Conservation (phyloP, 805 yeast species). For the Starmerella sp. region DNA sequence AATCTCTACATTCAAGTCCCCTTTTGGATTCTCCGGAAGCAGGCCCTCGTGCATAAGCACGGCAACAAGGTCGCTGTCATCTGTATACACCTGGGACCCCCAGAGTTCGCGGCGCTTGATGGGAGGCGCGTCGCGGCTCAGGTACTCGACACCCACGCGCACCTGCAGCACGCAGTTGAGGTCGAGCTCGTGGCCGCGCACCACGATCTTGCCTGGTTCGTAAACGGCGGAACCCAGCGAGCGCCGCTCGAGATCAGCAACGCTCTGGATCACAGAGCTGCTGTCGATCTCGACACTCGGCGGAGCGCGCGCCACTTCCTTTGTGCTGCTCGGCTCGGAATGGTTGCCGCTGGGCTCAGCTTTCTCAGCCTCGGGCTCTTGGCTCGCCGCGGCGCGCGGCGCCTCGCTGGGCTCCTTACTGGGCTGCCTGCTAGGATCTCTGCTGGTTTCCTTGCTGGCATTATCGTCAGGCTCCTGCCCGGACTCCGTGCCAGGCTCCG, state of each 20-base stretch:
- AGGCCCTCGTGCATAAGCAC: slow-evolving; percentile 68
- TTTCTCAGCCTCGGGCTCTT: not conserved
- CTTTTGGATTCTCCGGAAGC: slow-evolving; percentile 27
- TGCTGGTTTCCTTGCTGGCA: too few relatives aligned
- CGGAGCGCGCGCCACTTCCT: not conserved
- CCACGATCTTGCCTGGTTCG: slow-evolving; percentile 22
- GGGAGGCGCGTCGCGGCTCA: slow-evolving; percentile 26
- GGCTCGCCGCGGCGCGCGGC: not conserved
- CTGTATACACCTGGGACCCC: slow-evolving; percentile 92
- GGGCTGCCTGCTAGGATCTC: not conserved
- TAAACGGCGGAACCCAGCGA: slow-evolving; percentile 49
- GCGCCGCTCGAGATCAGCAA: slow-evolving; percentile 35
- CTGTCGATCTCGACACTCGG: slow-evolving; percentile 23
- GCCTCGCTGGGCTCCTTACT: not conserved
- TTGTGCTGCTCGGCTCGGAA: too few relatives aligned
- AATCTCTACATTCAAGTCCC: slow-evolving; percentile 48
- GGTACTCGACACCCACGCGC: slow-evolving; percentile 40
- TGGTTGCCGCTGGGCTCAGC: not conserved
- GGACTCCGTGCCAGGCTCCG: too few relatives aligned
- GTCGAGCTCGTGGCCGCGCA: slow-evolving; percentile 26
- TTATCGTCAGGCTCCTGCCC: too few relatives aligned
- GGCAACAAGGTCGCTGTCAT: slow-evolving; percentile 76
- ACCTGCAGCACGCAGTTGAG: slow-evolving; percentile 40
- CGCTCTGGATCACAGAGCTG: slow-evolving; percentile 33
- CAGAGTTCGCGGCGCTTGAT: slow-evolving; percentile 47